These are phyloP conservation scores for Yueomyces sinensis DNA, from an alignment of 805 yeast genomes.

Conservation along the genomic window DNA sequence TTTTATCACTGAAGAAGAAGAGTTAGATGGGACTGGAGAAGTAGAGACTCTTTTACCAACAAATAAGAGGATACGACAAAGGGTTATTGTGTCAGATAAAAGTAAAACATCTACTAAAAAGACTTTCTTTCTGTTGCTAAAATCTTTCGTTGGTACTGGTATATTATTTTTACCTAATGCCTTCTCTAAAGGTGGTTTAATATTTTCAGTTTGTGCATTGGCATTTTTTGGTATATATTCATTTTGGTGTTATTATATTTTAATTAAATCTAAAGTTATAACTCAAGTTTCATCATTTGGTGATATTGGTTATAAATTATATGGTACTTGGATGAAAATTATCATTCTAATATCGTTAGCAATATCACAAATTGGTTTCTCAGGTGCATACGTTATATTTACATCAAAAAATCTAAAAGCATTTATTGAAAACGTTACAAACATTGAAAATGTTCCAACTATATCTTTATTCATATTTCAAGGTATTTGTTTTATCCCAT, in stretches of 20 bases:
- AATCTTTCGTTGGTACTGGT: constrained; percentile 71
- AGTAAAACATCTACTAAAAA: constrained; percentile 46
- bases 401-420: constrained; percentile 62
- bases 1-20: constrained; percentile 31
- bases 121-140: constrained; percentile 56
- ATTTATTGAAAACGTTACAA: constrained; percentile 38
- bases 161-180: constrained; percentile 58
- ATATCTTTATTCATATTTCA: constrained; percentile 40
- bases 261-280: constrained; percentile 43
- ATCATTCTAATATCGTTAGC: constrained; percentile 52
- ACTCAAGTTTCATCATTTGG: constrained; percentile 62
- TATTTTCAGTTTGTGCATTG: constrained; percentile 41
- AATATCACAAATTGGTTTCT: constrained; percentile 66
- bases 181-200: constrained; percentile 59
- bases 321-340: constrained; percentile 53
- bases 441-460: constrained; percentile 23
- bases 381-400: constrained; percentile 69
- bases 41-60: not conserved
- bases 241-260: constrained; percentile 62
- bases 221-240: constrained; percentile 55
- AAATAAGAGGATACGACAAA: not conserved
- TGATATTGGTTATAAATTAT: constrained; percentile 53
- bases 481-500: constrained; percentile 45
- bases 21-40: constrained; percentile 3
- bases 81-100: not conserved